A percentile compares a stretch with the other conserved stretches of the same genome.
Evolutionary conservation across 305 asterid species (phyloP).

Genomic region (Stenogyne calaminthoides): DNA sequence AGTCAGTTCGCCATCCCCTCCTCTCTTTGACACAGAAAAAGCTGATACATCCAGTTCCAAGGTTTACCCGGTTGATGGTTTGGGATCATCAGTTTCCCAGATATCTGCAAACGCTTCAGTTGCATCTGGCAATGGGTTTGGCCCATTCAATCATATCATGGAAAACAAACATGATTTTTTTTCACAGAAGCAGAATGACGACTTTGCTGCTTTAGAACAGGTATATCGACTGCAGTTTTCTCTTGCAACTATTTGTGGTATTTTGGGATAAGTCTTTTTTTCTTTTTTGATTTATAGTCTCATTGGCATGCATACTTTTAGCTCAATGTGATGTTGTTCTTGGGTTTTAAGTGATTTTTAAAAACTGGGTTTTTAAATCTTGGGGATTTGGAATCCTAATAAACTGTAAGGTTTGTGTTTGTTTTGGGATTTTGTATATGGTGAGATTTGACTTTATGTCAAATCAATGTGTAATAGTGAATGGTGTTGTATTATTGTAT

Average conservation of each 20-base stretch:
- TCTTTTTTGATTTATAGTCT: neutral
- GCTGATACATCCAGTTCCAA: slow-evolving; percentile 53
- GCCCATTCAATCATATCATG: slow-evolving; percentile 45
- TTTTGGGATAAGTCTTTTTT: neutral
- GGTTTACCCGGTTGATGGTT: slow-evolving; percentile 60
- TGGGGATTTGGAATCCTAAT: too few relatives aligned
- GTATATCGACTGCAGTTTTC: slow-evolving; percentile 44
- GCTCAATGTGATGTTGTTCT: neutral
- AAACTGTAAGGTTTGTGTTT: too few relatives aligned
- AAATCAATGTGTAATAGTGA: too few relatives aligned
- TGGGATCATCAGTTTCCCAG: slow-evolving; percentile 55
- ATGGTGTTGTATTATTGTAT: too few relatives aligned
- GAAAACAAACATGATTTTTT: slow-evolving; percentile 50
- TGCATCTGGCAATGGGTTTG: slow-evolving; percentile 54
- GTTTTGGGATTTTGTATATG: too few relatives aligned
- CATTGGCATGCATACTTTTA: neutral
- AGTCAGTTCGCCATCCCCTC: slow-evolving; percentile 53
- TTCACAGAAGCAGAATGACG: slow-evolving; percentile 83
- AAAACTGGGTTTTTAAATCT: too few relatives aligned
- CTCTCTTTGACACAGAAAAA: slow-evolving; percentile 43
- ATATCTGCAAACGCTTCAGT: slow-evolving; percentile 39
- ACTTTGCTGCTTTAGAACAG: slow-evolving; percentile 96
- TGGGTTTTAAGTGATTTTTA: too few relatives aligned
- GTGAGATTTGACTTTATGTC: too few relatives aligned
- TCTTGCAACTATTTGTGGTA: slow-evolving; percentile 3